Conservation (phyloP, 2,329 filamentous ascomycete genomes). For the Fusarium longipes region DNA sequence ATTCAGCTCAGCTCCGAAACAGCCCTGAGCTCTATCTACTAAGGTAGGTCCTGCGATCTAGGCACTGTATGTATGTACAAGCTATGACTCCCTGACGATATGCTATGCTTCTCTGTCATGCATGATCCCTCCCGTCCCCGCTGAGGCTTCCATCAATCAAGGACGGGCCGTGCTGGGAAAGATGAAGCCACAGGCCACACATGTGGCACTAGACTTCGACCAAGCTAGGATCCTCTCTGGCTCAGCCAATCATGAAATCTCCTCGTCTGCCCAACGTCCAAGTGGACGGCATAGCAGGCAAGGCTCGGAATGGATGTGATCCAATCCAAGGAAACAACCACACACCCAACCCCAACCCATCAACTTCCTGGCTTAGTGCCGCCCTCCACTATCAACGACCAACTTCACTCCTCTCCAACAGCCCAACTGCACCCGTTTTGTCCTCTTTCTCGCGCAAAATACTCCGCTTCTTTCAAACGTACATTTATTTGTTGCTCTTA, state of each 20-base stretch:
- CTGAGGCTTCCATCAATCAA: constrained; percentile 33
- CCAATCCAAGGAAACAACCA: constrained; percentile 37
- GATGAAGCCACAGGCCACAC: constrained; percentile 28
- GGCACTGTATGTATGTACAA: constrained; percentile 1
- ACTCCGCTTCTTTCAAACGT: constrained; percentile 25
- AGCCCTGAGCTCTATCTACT: constrained; percentile 6
- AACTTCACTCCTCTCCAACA: constrained; percentile 46
- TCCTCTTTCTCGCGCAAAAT: constrained; percentile 31
- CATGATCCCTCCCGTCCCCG: constrained; percentile 40
- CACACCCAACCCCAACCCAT: constrained; percentile 43
- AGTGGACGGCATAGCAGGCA: constrained; percentile 30
- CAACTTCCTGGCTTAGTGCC: constrained; percentile 37
- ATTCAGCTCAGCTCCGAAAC: constrained; percentile 20
- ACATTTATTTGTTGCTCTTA: background rate
- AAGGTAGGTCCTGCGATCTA: background rate
- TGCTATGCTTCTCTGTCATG: constrained; percentile 39
- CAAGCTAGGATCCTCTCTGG: constrained; percentile 27
- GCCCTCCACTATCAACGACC: constrained; percentile 43
- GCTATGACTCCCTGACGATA: constrained; percentile 24
- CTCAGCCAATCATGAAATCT: constrained; percentile 51
- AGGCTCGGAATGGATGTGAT: constrained; percentile 32
- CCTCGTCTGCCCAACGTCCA: constrained; percentile 23
- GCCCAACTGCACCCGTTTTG: constrained; percentile 41
- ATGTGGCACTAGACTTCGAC: constrained; percentile 35
- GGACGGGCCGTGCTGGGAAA: constrained; percentile 30